Base-by-base conservation (phyloP, 2,329 filamentous ascomycete genomes). In the Dothistroma septosporum region DNA sequence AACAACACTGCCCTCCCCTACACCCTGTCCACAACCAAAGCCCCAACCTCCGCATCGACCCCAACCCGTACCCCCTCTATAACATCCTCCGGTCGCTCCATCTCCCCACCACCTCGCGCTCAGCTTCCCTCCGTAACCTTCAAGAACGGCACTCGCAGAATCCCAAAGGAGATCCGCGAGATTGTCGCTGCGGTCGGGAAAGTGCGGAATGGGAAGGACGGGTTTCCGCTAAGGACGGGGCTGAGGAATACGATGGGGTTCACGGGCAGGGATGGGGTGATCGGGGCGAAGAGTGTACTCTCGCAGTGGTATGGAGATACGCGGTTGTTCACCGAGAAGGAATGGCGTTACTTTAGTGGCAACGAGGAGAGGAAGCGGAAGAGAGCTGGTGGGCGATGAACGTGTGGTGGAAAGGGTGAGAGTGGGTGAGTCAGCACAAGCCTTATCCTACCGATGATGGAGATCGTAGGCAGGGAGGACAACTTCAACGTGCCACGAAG, bases 291-390 rank as follows among this genome's bases (percentile, higher is more conserved):
- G n/a, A 48, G 41, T 28, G 22, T 33, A 8, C 33, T 60, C 28
- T 32, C 21, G 41, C 16, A 16, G 33, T 57, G 37, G 37, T 57
- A 49, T 49, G 55, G 55, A n/a, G 55, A 57, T 57, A 47, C 44
- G 55, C 31, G 55, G n/a, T 14, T 57, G 24, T 57, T 57, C 14
- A 21, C 9, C 1, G 37, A 21, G 44, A 31, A 46, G 24, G 32
- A 32, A n/a, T 57, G 55, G 55, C 35, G 31, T 14, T 47, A 49
- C 48, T 22, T 57, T 16, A 28, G 33, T n/a, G 33, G 41, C 7
- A 33, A 19, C 21, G 55, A 47, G 28, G 48, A 57, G 9, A 24
- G 41, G 49, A n/a, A 16, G 41, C 14, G 41, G 41, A 44, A 44
- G 41, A 44, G 41, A n/a, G n/a, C 16, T n/a, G 41, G 41, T 37